These are phyloP conservation scores for Coemansia reversa DNA, from an alignment of 192 early-diverging fungal genomes.

Conservation along the genomic window DNA sequence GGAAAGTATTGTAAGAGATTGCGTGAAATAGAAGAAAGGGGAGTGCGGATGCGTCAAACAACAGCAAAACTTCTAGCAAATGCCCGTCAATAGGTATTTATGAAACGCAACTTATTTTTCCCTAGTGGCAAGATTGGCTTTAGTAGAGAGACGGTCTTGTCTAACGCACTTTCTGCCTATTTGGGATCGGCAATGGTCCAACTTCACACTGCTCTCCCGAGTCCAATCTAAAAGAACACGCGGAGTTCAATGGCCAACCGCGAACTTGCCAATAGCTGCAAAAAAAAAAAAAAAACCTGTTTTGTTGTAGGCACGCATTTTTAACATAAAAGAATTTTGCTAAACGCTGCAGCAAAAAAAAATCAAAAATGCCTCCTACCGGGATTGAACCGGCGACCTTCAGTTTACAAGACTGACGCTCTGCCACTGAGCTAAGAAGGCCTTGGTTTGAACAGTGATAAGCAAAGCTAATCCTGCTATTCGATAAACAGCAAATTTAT, in stretches of 20 bases:
- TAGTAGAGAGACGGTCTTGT: too few species aligned
- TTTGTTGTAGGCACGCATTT: background rate
- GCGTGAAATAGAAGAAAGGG: background rate
- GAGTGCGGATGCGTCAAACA: too few species aligned
- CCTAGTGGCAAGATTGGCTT: too few species aligned
- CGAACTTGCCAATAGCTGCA: background rate
- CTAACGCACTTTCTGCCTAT: background rate
- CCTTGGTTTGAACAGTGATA: too few species aligned
- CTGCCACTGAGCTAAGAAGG: constrained; percentile 45
- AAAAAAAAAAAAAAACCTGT: background rate
- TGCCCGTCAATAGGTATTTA: too few species aligned
- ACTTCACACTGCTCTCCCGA: background rate
- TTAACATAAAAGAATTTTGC: background rate
- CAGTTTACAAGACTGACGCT: constrained; percentile 43
- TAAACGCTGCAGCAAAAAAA: background rate
- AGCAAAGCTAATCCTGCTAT: too few species aligned
- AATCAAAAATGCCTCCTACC: constrained; percentile 24
- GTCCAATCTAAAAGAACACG: background rate
- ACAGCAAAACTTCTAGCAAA: too few species aligned
- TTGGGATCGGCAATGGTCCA: background rate
- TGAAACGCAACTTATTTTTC: too few species aligned
- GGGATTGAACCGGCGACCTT: constrained; percentile 47
- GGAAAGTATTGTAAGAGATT: background rate
- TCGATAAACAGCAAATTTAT: too few species aligned
- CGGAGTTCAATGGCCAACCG: background rate